Conservation (phyloP, 139 green algal species). For the Nannochloris sp. region DNA sequence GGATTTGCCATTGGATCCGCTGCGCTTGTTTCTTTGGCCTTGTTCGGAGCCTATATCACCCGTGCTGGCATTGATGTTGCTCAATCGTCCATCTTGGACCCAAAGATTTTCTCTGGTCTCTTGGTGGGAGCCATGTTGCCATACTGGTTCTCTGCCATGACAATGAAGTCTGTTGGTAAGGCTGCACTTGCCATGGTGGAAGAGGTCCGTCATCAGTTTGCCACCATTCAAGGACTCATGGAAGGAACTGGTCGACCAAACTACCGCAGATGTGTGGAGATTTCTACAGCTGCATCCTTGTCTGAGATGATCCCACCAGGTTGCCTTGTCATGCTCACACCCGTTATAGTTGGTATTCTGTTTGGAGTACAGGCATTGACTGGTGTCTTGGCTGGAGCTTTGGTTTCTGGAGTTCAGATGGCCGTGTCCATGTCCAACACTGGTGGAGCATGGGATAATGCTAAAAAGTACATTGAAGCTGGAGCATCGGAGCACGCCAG, state of each 20-base stretch:
- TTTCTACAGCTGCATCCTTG: constrained; percentile 80
- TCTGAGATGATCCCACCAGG: constrained; percentile 90
- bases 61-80: constrained; percentile 68
- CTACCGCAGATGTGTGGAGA: constrained; percentile 84
- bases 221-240: constrained; percentile 86
- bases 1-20: constrained; percentile 97
- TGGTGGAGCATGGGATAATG: constrained; percentile 97
- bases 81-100: constrained; percentile 85
- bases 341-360: constrained; percentile 57
- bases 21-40: constrained; percentile 91
- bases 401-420: constrained; percentile 96
- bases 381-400: constrained; percentile 75
- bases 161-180: constrained; percentile 96
- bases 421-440: constrained; percentile 96
- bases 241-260: constrained; percentile 84
- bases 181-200: constrained; percentile 77
- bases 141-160: constrained; percentile 98
- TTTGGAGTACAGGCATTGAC: constrained; percentile 58
- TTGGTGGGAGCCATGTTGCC: constrained; percentile 93
- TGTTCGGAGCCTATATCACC: constrained; percentile 93
- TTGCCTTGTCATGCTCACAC: constrained; percentile 84
- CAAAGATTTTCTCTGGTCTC: constrained; percentile 82
- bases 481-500: constrained; percentile 68
- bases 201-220: constrained; percentile 88
- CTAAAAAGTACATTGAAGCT: constrained; percentile 97